Conservation (phyloP, 805 yeast genomes). For the Myxozyma lipomycoides region DNA sequence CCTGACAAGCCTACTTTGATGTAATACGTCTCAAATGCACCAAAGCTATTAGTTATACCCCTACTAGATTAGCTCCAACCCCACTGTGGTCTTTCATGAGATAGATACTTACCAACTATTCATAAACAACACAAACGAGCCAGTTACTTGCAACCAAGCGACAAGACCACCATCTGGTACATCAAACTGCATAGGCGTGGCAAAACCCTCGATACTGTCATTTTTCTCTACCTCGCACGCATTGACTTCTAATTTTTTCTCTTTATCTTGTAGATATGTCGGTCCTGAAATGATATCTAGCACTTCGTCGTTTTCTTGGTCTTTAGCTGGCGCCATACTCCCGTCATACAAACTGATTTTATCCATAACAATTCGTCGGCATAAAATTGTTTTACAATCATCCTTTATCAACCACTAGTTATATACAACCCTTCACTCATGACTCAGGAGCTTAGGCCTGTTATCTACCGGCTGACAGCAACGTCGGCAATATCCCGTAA, state of each 20-base stretch:
- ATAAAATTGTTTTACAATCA: no score
- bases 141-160: constrained; percentile 22
- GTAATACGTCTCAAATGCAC: constrained; percentile 34
- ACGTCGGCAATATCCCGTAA: no score
- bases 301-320: neutral
- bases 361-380: no score
- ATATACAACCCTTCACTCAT: no score
- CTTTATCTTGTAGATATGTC: neutral
- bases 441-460: no score
- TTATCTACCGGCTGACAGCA: no score
- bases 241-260: neutral
- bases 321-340: no score
- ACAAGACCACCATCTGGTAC: constrained; percentile 18
- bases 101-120: constrained; percentile 12
- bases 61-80: constrained; percentile 6
- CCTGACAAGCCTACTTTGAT: constrained; percentile 23
- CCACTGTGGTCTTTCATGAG: neutral
- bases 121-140: constrained; percentile 10
- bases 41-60: constrained; percentile 44
- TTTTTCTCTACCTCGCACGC: neutral
- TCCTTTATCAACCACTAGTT: no score
- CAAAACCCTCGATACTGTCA: neutral
- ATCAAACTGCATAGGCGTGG: neutral
- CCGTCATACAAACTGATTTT: neutral
- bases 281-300: neutral